Base-by-base conservation (phyloP, 1,284 basidiomycete genomes). In the Bondarzewia mesenterica region DNA sequence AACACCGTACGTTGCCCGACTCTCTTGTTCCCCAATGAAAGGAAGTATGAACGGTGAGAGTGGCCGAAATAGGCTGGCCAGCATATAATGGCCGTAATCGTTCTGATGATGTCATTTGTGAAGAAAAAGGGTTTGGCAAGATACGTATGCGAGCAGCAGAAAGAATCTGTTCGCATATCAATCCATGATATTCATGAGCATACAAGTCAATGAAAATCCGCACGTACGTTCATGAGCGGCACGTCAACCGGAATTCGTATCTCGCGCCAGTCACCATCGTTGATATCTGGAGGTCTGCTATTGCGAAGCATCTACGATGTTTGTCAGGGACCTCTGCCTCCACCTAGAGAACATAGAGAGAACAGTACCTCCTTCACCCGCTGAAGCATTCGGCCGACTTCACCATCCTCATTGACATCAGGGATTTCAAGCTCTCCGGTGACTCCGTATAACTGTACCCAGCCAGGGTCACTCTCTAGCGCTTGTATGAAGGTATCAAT, bases 231-330 rank as follows among this genome's bases (percentile, higher is more conserved):
- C 72, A 90, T 83, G 48, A 75, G 74, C 2, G 90, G 89, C 39
- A 93, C 72, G 58, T 92, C 90, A 3, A 93, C 83, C 12, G 89
- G 89, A 41, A 92, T 87, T 43, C 70, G 73, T 36, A 92, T 77
- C 53, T 83, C 76, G 44, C 78, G 72, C 86, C 88, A 91, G 21
- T 65, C 60, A 5, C 70, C 70, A 50, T 62, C 50, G 20, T 68
- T 61, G 12, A 60, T 53, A 36, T 65, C 55, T 10, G 68, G 60
- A 50, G 72, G 70, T 57, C 63, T 64, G 45, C 71, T 68, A 42
- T 57, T 63, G 40, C 63, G 63, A 29, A 80, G 60, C 20, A 68
- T 63, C 77, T 80, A 45, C 25, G 42, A 46, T 14, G 27, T 23
- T 25, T 8, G 8, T 12, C 8, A 39, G 21, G 14, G 42, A 3